Conservation (phyloP, 768 basidiomycete species). For the Hygrocybe punicea region DNA sequence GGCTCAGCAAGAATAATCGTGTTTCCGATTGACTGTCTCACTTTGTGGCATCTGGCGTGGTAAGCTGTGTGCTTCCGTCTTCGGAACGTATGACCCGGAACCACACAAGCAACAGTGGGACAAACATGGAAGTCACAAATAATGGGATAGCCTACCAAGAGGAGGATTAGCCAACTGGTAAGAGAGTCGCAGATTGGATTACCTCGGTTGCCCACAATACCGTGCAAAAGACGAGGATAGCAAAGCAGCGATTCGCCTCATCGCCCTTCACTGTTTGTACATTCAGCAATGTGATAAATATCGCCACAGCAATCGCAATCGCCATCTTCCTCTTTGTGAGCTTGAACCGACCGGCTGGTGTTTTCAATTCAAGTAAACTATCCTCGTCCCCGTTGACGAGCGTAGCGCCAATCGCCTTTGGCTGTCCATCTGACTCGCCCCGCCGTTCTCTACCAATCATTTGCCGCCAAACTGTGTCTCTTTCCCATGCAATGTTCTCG, state of each 20-base stretch:
- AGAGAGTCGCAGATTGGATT: constrained; percentile 15
- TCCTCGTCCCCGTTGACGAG: constrained; percentile 45
- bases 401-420: constrained; percentile 40
- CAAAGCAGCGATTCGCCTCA: constrained; percentile 87
- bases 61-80: constrained; percentile 50
- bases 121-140: constrained; percentile 91
- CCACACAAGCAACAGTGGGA: constrained; percentile 86
- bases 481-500: constrained; percentile 94
- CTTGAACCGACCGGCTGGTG: constrained; percentile 63
- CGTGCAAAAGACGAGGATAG: constrained; percentile 84
- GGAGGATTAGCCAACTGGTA: background rate
- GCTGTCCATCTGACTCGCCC: constrained; percentile 45
- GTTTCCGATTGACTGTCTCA: constrained; percentile 34
- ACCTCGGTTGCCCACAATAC: constrained; percentile 97
- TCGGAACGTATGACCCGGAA: constrained; percentile 69
- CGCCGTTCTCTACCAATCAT: constrained; percentile 85
- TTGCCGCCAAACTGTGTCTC: constrained; percentile 96
- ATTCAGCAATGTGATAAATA: constrained; percentile 63
- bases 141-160: constrained; percentile 84
- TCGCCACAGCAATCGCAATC: constrained; percentile 50
- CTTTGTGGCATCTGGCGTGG: constrained; percentile 76
- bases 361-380: constrained; percentile 53
- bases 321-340: constrained; percentile 63
- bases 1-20: constrained; percentile 4
- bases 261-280: constrained; percentile 53